Base-by-base conservation (phyloP, 2,329 filamentous ascomycete genomes). In the Aspergillus alliaceus region DNA sequence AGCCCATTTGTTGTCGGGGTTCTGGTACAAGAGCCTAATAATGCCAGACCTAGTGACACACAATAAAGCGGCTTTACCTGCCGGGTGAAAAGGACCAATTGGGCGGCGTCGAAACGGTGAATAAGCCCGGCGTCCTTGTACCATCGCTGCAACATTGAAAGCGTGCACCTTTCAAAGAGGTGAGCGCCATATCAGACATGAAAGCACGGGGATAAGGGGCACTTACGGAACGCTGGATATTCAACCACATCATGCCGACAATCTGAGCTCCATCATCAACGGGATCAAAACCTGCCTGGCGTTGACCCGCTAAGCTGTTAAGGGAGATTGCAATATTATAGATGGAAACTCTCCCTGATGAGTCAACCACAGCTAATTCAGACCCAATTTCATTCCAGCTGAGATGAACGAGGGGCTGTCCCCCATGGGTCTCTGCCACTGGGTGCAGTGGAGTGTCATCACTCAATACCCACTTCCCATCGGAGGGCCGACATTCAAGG, bases 161-260 rank as follows among this genome's bases (percentile, higher is more conserved):
- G 75, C 70, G 62, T 75, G 73, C 3, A 75, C 66, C 77, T 79
- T 57, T 14, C 25, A 49, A 27, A 2, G 29, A n/a, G 51, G 51
- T 63, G 8, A 62, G 50, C 34, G 50, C 29, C 14, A 54, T 46
- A 15, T n/a, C 15, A 31, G 81, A 68, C 61, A 29, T 7, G 14
- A 14, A 8, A 27, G 18, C 6, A 24, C 12, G 25, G 27, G 27
- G 7, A 27, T 3, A 8, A 25, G 25, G 24, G 20, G 20, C 24
- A 63, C 69, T 58, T 60, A 76, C 76, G 24, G 82, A 80, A 27
- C 82, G 77, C 24, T 87, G 79, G n/a, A 82, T 79, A 54, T 78
- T 79, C 54, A 98, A 79, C 95, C 95, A 99, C 75, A 91, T 89
- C 71, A 91, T 84, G 3, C 93, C 95, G 6, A 96, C 90, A 5